Percentiles rank a stretch among this genome's conserved stretches.
These are phyloP conservation scores for Ophiocordyceps australis DNA, from an alignment of 2,329 filamentous ascomycete genomes.

Conservation along the genomic window DNA sequence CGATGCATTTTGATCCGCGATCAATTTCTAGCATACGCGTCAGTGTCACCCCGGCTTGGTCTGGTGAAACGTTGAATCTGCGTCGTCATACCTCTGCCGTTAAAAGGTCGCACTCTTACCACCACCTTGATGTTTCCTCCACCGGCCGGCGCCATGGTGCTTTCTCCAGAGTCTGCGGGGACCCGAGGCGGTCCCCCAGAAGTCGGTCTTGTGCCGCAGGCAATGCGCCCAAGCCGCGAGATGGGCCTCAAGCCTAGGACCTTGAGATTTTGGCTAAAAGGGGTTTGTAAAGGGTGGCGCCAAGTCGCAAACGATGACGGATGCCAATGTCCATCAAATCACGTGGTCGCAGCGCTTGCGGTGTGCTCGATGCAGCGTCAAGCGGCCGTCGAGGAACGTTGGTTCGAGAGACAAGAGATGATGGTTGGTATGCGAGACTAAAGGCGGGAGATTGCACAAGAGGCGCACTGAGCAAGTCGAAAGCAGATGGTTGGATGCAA, in stretches of 20 bases:
- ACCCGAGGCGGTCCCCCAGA: constrained; percentile 16
- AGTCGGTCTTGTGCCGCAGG: constrained; percentile 6
- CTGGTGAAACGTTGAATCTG: no score
- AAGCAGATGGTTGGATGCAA: no score
- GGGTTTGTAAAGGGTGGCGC: not conserved
- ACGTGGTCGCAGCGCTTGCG: no score
- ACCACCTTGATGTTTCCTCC: constrained; percentile 99
- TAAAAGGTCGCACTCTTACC: constrained; percentile 90
- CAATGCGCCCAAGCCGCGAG: constrained; percentile 9
- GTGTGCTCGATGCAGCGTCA: no score
- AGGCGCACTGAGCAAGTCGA: no score
- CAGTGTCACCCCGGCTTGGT: constrained; percentile 6
- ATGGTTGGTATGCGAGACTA: no score
- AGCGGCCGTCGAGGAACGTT: no score
- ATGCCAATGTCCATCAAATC: constrained; percentile 3
- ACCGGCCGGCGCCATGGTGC: constrained; percentile 32
- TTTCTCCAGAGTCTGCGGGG: constrained; percentile 12
- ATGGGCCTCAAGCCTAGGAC: not conserved
- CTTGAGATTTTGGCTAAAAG: no score
- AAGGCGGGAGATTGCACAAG: no score
- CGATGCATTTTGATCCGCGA: constrained; percentile 85
- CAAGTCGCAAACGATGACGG: constrained; percentile 1
- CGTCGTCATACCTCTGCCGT: constrained; percentile 63
- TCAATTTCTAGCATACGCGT: constrained; percentile 59
- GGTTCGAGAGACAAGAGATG: no score